Conservation (phyloP, 2,329 filamentous ascomycete species). For the Paracorniculantispora psalliotae region DNA sequence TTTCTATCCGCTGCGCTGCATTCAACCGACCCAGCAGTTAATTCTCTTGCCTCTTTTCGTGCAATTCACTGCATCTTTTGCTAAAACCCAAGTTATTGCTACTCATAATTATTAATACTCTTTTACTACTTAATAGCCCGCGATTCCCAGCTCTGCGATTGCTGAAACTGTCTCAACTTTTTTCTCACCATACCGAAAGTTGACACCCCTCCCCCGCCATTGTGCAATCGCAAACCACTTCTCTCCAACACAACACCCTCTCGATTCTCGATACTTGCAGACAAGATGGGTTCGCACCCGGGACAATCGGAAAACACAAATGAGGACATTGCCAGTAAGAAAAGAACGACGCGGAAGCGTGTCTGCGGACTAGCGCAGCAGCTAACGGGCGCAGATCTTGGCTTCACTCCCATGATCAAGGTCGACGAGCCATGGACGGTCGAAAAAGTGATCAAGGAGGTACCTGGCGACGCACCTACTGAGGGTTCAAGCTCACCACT, state of each 20-base stretch:
- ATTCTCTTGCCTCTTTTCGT: neutral
- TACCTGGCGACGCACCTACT: slow-evolving; percentile 50
- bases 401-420: slow-evolving; percentile 32
- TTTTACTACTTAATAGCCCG: neutral
- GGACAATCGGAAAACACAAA: slow-evolving; percentile 18
- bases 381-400: slow-evolving; percentile 22
- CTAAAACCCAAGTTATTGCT: neutral
- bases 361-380: neutral
- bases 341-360: neutral
- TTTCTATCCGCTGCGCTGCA: neutral
- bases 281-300: slow-evolving; percentile 26
- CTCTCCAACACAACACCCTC: neutral
- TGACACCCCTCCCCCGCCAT: slow-evolving; percentile 12
- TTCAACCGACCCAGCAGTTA: neutral
- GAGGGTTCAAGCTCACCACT: slow-evolving; percentile 67
- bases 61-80: neutral
- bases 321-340: slow-evolving; percentile 23
- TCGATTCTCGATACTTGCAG: neutral
- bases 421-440: slow-evolving; percentile 49
- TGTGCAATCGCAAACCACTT: neutral
- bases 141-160: neutral
- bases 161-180: neutral
- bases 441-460: slow-evolving; percentile 58
- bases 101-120: neutral
- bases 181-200: neutral